These are phyloP conservation scores for Calonectria pteridis DNA, from an alignment of 2,329 filamentous ascomycete genomes.

Conservation along the genomic window DNA sequence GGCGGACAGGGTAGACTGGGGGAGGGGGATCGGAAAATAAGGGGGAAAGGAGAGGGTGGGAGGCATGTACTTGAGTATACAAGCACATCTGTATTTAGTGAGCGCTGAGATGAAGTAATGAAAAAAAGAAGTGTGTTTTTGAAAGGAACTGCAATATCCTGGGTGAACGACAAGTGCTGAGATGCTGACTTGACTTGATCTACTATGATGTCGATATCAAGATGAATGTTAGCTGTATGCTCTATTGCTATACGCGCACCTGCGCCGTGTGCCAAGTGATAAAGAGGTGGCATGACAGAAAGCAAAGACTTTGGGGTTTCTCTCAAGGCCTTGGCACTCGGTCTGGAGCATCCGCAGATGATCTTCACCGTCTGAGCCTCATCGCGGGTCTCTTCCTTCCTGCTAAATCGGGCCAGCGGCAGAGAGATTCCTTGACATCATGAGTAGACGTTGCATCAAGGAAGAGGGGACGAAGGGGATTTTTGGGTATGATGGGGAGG, in stretches of 20 bases:
- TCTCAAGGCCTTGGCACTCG: background rate
- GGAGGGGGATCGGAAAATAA: background rate
- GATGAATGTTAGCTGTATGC: background rate
- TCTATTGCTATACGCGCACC: background rate
- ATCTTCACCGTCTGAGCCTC: background rate
- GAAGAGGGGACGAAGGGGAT: constrained; percentile 1
- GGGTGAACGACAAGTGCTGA: background rate
- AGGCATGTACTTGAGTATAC: background rate
- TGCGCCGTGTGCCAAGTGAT: background rate
- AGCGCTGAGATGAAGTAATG: background rate
- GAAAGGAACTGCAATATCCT: background rate
- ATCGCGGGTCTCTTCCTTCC: background rate
- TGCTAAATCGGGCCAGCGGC: background rate
- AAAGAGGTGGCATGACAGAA: background rate
- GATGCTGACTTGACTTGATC: background rate
- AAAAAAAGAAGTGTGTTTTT: background rate
- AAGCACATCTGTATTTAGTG: background rate
- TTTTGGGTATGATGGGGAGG: background rate
- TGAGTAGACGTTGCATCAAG: background rate
- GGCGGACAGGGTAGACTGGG: background rate
- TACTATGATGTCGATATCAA: background rate
- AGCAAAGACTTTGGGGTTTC: background rate
- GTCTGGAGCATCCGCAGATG: background rate
- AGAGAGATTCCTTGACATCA: background rate
- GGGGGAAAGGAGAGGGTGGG: background rate